phyloP scores from a whole-genome alignment of 192 early-diverging fungal species.

The Backusella westeae region DNA sequence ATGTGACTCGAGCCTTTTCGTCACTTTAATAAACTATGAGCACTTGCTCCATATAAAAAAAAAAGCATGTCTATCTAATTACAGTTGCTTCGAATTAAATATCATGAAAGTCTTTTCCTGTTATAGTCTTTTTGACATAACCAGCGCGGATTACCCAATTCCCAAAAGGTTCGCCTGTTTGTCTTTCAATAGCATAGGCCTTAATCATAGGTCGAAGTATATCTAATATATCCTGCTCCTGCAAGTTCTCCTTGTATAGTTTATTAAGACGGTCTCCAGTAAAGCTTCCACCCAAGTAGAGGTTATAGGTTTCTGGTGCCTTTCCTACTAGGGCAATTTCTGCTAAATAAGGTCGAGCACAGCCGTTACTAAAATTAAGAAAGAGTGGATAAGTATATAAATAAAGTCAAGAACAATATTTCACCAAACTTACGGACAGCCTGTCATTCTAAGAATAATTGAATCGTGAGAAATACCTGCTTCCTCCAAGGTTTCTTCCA shows the following conservation, averaged over 20 bases:
- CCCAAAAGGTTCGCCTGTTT: constrained; percentile 82
- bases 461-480: constrained; percentile 82
- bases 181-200: constrained; percentile 69
- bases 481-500: constrained; percentile 79
- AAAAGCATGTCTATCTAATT: neutral
- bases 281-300: constrained; percentile 89
- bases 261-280: constrained; percentile 86
- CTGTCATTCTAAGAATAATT: constrained; percentile 95
- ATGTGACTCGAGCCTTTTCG: too few species aligned
- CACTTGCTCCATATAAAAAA: too few species aligned
- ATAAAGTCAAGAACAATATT: neutral
- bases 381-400: neutral
- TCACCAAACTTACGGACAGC: constrained; percentile 62
- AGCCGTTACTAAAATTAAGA: constrained; percentile 62
- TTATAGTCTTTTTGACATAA: constrained; percentile 70
- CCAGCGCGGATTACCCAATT: constrained; percentile 90
- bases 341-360: constrained; percentile 89
- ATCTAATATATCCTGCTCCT: constrained; percentile 85
- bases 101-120: constrained; percentile 74
- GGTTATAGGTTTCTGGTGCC: constrained; percentile 91
- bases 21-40: too few species aligned
- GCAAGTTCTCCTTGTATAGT: constrained; percentile 84
- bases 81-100: neutral
- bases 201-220: constrained; percentile 76
- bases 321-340: constrained; percentile 96